A percentile compares a stretch with the other conserved stretches of the same genome.
phyloP scores from a whole-genome alignment of 179 eudicot genomes.

The Beta lomatogona region DNA sequence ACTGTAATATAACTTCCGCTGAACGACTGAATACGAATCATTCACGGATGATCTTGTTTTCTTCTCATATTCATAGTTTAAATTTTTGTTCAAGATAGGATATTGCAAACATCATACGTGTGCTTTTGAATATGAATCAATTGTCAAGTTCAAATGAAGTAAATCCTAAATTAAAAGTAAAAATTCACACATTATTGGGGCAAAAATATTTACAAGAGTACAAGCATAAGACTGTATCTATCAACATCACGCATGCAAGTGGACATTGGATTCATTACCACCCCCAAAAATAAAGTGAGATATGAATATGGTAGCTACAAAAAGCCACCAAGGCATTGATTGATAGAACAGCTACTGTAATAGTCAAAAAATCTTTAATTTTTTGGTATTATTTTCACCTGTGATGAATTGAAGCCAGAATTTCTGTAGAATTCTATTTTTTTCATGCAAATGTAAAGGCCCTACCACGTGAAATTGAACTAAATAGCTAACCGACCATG shows the following conservation, averaged over 20 bases:
- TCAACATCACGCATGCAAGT: neutral
- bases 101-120: too few relatives aligned
- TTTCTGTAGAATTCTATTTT: neutral
- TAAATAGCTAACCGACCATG: neutral
- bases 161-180: too few relatives aligned
- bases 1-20: too few relatives aligned
- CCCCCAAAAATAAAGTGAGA: neutral
- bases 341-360: neutral
- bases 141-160: too few relatives aligned
- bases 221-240: neutral
- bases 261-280: conserved; percentile 2
- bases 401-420: conserved; percentile 3
- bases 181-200: too few relatives aligned
- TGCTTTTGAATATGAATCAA: too few relatives aligned
- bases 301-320: neutral
- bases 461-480: conserved; percentile 16
- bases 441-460: conserved; percentile 11
- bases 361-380: neutral
- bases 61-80: too few relatives aligned
- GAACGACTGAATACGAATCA: too few relatives aligned
- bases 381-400: neutral
- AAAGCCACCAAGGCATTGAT: conserved; percentile 2
- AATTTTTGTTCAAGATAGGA: too few relatives aligned
- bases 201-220: too few relatives aligned
- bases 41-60: too few relatives aligned